These are phyloP conservation scores for Microcyclosporella mali DNA, from an alignment of 2,329 filamentous ascomycete species.

Conservation along the genomic window DNA sequence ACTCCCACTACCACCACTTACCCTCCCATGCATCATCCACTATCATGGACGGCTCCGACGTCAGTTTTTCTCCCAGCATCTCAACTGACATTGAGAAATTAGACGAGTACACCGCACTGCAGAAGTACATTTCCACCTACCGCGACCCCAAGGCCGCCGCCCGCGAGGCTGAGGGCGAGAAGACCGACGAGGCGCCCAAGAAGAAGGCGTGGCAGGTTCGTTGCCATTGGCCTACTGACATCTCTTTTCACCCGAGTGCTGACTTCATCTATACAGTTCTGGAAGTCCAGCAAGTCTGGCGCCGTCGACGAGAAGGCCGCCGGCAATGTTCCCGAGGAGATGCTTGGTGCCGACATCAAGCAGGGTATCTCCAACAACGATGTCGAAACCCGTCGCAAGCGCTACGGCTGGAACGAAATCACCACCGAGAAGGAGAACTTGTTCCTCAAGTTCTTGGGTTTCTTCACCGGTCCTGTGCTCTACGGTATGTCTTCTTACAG, in stretches of 20 bases:
- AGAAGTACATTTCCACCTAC: slow-evolving; percentile 63
- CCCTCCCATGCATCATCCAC: too few relatives aligned
- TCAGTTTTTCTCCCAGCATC: not conserved
- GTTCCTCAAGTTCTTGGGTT: slow-evolving; percentile 67
- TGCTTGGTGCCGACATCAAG: slow-evolving; percentile 62
- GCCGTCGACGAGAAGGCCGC: slow-evolving; percentile 31
- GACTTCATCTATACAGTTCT: slow-evolving; percentile 40
- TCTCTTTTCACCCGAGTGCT: slow-evolving; percentile 7
- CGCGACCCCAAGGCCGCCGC: slow-evolving; percentile 51
- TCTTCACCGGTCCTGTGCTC: slow-evolving; percentile 70
- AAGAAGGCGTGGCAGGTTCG: slow-evolving; percentile 47
- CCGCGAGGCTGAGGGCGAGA: slow-evolving; percentile 35
- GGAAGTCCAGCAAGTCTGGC: slow-evolving; percentile 38
- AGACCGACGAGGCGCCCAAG: slow-evolving; percentile 42
- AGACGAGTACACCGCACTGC: slow-evolving; percentile 61
- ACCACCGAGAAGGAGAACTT: slow-evolving; percentile 69
- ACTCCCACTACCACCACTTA: not conserved
- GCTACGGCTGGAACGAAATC: slow-evolving; percentile 65
- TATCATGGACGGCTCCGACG: not conserved
- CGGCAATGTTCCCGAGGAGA: slow-evolving; percentile 54
- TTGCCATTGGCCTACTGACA: not conserved
- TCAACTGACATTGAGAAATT: slow-evolving; percentile 24
- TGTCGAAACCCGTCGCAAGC: slow-evolving; percentile 59
- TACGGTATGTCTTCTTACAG: slow-evolving; percentile 54
- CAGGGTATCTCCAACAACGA: slow-evolving; percentile 55